Evolutionary conservation across 331 rosid genomes (phyloP).

Genomic region (Stylosanthes scabra): DNA sequence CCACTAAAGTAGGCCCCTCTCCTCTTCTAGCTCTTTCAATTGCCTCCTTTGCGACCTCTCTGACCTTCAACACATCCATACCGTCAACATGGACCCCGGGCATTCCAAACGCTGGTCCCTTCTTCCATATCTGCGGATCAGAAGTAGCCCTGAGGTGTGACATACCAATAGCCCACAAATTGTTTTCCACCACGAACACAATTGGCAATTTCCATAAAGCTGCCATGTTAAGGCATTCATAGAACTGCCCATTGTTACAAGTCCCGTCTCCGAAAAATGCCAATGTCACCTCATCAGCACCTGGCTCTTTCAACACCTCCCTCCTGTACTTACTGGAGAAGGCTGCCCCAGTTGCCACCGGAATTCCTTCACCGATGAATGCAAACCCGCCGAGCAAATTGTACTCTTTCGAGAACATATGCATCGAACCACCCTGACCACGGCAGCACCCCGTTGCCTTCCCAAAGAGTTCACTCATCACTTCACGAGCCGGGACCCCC

Average conservation of each 20-base stretch:
- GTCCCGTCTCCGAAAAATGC: slow-evolving; percentile 95
- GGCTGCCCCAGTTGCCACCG: slow-evolving; percentile 89
- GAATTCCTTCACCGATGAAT: slow-evolving; percentile 92
- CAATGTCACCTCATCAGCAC: slow-evolving; percentile 68
- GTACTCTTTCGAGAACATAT: slow-evolving; percentile 88
- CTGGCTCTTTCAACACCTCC: slow-evolving; percentile 67
- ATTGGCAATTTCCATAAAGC: slow-evolving; percentile 69
- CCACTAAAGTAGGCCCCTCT: slow-evolving; percentile 93
- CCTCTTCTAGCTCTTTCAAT: slow-evolving; percentile 89
- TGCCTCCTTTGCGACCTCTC: slow-evolving; percentile 93
- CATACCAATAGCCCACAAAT: slow-evolving; percentile 96
- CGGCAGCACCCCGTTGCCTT: slow-evolving; percentile 89
- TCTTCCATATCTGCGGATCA: slow-evolving; percentile 92
- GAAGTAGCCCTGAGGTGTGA: slow-evolving; percentile 89
- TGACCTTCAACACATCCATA: slow-evolving; percentile 93
- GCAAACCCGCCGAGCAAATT: slow-evolving; percentile 86
- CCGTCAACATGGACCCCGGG: slow-evolving; percentile 95
- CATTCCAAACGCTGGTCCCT: slow-evolving; percentile 95
- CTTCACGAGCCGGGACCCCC: slow-evolving; percentile 89
- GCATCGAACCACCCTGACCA: slow-evolving; percentile 97
- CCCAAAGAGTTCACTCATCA: slow-evolving; percentile 94
- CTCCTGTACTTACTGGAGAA: slow-evolving; percentile 71
- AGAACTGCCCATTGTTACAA: slow-evolving; percentile 88
- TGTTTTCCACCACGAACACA: slow-evolving; percentile 88
- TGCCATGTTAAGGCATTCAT: slow-evolving; percentile 62